phyloP scores from a whole-genome alignment of 176 grass and related monocot genomes.

The Ananas comosus region DNA sequence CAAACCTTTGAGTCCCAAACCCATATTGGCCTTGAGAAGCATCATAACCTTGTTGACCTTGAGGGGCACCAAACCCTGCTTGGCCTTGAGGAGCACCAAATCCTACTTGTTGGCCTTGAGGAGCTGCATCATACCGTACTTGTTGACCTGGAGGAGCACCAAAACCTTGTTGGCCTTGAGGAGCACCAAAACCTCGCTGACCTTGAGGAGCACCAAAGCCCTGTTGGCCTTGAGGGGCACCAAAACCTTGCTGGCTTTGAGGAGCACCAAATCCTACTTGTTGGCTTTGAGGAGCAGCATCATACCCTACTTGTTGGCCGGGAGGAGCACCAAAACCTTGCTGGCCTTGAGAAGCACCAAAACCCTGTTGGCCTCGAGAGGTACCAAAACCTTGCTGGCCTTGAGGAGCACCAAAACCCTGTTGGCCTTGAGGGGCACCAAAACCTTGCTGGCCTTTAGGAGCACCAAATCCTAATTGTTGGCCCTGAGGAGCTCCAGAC shows the following conservation, averaged over 20 bases:
- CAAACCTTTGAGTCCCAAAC: too few relatives aligned
- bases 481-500: slow-evolving; percentile 5
- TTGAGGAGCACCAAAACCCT: background rate
- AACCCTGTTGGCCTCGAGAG: background rate
- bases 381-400: background rate
- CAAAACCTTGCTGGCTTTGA: slow-evolving; percentile 10
- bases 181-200: background rate
- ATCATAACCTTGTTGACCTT: slow-evolving; percentile 1
- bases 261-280: slow-evolving; percentile 5
- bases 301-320: background rate
- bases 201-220: background rate
- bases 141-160: slow-evolving; percentile 5
- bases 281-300: background rate
- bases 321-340: background rate
- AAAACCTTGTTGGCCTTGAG: slow-evolving; percentile 14
- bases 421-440: background rate
- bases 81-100: slow-evolving; percentile 9
- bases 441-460: background rate
- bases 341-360: background rate
- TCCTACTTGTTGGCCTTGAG: slow-evolving; percentile 7
- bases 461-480: background rate
- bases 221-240: slow-evolving; percentile 10
- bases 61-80: background rate
- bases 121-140: background rate
- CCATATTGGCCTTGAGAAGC: background rate